phyloP scores from a whole-genome alignment of 306 rosid genomes.

The Leucaena leucocephala region DNA sequence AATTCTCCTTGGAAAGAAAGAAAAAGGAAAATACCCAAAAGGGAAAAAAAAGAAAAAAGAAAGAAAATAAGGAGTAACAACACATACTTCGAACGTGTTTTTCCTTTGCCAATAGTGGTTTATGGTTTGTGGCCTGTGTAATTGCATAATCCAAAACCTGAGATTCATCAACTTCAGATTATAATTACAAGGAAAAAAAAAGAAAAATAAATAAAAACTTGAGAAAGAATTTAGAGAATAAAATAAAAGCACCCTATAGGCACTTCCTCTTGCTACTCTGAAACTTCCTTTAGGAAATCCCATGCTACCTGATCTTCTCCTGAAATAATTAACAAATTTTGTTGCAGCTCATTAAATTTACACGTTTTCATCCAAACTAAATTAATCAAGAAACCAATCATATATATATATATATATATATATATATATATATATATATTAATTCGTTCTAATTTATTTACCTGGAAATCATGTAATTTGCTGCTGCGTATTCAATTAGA shows the following conservation, averaged over 20 bases:
- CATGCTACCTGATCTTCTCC: conserved; percentile 43
- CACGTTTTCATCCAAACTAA: not conserved
- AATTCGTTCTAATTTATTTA: not conserved
- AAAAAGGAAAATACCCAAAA: not conserved
- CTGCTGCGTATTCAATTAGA: not conserved
- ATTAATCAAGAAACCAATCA: not conserved
- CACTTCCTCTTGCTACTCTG: conserved; percentile 57
- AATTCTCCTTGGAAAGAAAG: too few relatives aligned
- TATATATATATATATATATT: conserved; percentile 8
- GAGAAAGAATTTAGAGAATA: conserved; percentile 19
- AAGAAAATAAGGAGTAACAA: not conserved
- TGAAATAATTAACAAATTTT: not conserved
- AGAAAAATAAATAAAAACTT: not conserved
- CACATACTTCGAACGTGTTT: conserved; percentile 73
- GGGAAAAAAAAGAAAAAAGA: not conserved
- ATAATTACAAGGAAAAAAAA: too few relatives aligned
- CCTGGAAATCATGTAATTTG: not conserved
- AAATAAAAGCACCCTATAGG: conserved; percentile 59
- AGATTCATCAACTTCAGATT: not conserved
- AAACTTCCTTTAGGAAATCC: conserved; percentile 47
- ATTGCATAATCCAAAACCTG: conserved; percentile 84
- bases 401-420: not conserved
- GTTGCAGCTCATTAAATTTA: not conserved
- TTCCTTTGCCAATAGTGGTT: conserved; percentile 76
- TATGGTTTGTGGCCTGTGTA: conserved; percentile 71